These are phyloP conservation scores for Puccinia polysora DNA, from an alignment of 1,284 basidiomycete species.

Conservation along the genomic window DNA sequence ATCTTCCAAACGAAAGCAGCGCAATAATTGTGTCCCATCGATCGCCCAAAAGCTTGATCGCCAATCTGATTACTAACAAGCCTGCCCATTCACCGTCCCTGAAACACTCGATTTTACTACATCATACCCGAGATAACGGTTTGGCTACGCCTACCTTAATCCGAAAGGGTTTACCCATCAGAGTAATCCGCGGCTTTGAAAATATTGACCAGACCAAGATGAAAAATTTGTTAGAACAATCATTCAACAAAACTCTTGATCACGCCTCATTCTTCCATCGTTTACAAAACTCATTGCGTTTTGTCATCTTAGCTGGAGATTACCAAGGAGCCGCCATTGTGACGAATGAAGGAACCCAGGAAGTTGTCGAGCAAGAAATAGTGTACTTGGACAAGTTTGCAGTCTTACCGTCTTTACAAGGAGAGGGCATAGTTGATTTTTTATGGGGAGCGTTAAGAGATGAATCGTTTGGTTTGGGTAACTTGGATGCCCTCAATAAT, in stretches of 20 bases:
- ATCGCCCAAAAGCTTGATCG: constrained; percentile 89
- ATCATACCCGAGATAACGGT: constrained; percentile 72
- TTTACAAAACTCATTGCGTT: constrained; percentile 73
- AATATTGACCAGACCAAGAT: constrained; percentile 71
- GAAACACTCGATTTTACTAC: constrained; percentile 80
- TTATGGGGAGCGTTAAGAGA: constrained; percentile 97
- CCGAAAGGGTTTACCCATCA: constrained; percentile 79
- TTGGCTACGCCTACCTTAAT: constrained; percentile 88
- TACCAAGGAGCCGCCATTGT: constrained; percentile 93
- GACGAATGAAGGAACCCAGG: constrained; percentile 65
- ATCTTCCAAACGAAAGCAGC: constrained; percentile 89
- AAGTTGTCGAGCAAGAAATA: constrained; percentile 57
- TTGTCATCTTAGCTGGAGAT: constrained; percentile 89
- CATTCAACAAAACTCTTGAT: constrained; percentile 74
- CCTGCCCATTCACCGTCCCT: constrained; percentile 92
- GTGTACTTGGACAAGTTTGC: constrained; percentile 99
- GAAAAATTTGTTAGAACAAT: constrained; percentile 74
- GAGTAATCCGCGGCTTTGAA: constrained; percentile 65
- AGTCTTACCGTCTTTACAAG: constrained; percentile 86
- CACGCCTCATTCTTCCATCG: constrained; percentile 71
- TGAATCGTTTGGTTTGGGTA: constrained; percentile 92
- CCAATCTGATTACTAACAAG: constrained; percentile 96
- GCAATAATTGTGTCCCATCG: constrained; percentile 96
- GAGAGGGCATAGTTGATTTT: constrained; percentile 98
- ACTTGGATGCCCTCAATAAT: constrained; percentile 88